Percentiles rank a stretch among this genome's conserved stretches.
These are phyloP conservation scores for Saccharomyces cerevisiae DNA, from an alignment of 805 yeast genomes.

Conservation along the genomic window DNA sequence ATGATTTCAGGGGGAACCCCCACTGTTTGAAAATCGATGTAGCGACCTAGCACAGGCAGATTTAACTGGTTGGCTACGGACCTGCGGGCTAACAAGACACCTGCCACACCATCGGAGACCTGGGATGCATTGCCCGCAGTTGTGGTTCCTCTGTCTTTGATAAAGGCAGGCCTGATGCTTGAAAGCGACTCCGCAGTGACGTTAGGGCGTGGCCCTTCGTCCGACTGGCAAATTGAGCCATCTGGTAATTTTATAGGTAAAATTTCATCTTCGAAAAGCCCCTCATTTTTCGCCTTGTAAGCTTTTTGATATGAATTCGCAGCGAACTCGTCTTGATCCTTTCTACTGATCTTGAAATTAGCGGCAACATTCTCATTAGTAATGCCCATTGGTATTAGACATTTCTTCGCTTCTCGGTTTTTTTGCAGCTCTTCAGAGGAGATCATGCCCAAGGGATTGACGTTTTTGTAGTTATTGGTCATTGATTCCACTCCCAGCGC, in stretches of 20 bases:
- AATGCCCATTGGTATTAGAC: slow-evolving; percentile 92
- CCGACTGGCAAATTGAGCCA: slow-evolving; percentile 44
- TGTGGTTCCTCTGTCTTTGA: slow-evolving; percentile 64
- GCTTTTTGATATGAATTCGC: slow-evolving; percentile 84
- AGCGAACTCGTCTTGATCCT: slow-evolving; percentile 80
- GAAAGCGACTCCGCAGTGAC: slow-evolving; percentile 71
- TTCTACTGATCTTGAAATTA: slow-evolving; percentile 55
- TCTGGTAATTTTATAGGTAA: slow-evolving; percentile 63
- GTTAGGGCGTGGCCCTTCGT: slow-evolving; percentile 85
- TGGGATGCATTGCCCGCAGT: slow-evolving; percentile 97
- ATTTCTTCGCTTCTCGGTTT: slow-evolving; percentile 50
- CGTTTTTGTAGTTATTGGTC: slow-evolving; percentile 82
- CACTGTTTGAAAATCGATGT: slow-evolving; percentile 65
- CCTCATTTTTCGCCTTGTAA: slow-evolving; percentile 56
- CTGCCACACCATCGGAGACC: slow-evolving; percentile 93
- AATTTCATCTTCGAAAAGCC: slow-evolving; percentile 82
- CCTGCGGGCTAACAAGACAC: slow-evolving; percentile 75
- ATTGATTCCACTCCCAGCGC: slow-evolving; percentile 93
- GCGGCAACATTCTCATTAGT: slow-evolving; percentile 87
- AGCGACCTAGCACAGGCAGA: slow-evolving; percentile 70
- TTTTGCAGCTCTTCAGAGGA: slow-evolving; percentile 44
- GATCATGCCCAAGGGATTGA: slow-evolving; percentile 52
- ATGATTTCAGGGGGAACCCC: slow-evolving; percentile 96
- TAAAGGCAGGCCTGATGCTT: slow-evolving; percentile 82
- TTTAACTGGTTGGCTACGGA: slow-evolving; percentile 70